Conservation (phyloP, 148 eudicot genomes). For the Rhododendron mucronatum region DNA sequence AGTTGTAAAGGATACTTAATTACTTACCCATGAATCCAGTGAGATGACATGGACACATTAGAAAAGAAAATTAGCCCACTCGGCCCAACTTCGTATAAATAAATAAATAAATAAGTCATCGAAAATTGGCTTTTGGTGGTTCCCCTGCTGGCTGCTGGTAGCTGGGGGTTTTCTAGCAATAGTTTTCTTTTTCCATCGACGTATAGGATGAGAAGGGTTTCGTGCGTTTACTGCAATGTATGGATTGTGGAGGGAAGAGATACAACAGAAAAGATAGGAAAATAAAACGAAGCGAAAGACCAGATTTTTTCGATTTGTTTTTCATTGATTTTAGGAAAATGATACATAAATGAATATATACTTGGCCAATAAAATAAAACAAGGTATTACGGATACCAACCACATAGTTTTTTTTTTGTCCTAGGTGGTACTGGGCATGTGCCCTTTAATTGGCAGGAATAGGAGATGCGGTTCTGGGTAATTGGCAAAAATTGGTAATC, state of each 20-base stretch:
- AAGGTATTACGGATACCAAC: background rate
- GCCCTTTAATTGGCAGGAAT: background rate
- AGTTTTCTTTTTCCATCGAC: background rate
- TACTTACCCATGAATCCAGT: background rate
- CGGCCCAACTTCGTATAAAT: background rate
- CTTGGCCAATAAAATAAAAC: no score
- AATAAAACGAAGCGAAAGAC: no score
- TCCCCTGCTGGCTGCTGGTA: background rate
- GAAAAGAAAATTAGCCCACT: background rate
- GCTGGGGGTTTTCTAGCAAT: no score
- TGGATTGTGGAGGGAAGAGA: background rate
- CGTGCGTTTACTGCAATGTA: background rate
- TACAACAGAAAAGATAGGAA: background rate
- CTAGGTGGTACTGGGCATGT: background rate
- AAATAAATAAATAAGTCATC: background rate
- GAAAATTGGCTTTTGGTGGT: background rate
- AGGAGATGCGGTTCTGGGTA: background rate
- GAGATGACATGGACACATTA: background rate
- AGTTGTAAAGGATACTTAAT: background rate
- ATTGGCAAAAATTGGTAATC: background rate
- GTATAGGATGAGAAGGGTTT: background rate
- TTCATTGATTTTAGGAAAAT: no score
- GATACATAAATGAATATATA: no score
- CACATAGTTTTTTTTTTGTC: background rate
- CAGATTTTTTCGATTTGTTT: no score